phyloP scores from a whole-genome alignment of 495 filamentous ascomycete genomes.

The Pyronema domesticum region DNA sequence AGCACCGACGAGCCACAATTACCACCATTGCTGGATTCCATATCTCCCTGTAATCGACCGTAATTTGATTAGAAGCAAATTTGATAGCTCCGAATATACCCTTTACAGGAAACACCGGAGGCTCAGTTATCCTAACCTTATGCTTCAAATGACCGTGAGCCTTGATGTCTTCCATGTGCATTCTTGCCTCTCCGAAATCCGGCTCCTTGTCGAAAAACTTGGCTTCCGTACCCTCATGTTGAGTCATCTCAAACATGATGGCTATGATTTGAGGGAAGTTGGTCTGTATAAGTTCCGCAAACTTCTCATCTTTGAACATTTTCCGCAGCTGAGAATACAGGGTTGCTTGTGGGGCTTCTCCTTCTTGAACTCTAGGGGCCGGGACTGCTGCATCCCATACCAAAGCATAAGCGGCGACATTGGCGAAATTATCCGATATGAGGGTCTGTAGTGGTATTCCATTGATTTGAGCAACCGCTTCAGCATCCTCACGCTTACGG shows the following conservation, averaged over 20 bases:
- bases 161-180: constrained; percentile 49
- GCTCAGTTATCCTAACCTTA: constrained; percentile 52
- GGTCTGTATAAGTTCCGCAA: constrained; percentile 38
- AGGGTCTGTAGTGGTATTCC: constrained; percentile 38
- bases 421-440: constrained; percentile 52
- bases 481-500: constrained; percentile 43
- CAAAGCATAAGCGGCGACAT: constrained; percentile 67
- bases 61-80: constrained; percentile 53
- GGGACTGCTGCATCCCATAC: constrained; percentile 47
- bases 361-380: constrained; percentile 27
- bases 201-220: constrained; percentile 50
- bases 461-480: constrained; percentile 39
- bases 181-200: constrained; percentile 37
- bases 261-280: constrained; percentile 64
- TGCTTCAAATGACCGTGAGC: constrained; percentile 40
- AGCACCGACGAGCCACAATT: constrained; percentile 55
- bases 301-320: constrained; percentile 47
- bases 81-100: constrained; percentile 55
- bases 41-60: constrained; percentile 41
- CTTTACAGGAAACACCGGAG: constrained; percentile 67
- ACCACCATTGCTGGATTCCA: constrained; percentile 64
- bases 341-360: constrained; percentile 35
- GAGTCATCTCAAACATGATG: constrained; percentile 47
- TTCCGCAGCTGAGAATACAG: constrained; percentile 54
- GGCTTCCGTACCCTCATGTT: constrained; percentile 55